A percentile compares a stretch with the other conserved stretches of the same genome.
Evolutionary conservation across 169 alveolate species (phyloP).

Genomic region (Plasmodium cynomolgi): DNA sequence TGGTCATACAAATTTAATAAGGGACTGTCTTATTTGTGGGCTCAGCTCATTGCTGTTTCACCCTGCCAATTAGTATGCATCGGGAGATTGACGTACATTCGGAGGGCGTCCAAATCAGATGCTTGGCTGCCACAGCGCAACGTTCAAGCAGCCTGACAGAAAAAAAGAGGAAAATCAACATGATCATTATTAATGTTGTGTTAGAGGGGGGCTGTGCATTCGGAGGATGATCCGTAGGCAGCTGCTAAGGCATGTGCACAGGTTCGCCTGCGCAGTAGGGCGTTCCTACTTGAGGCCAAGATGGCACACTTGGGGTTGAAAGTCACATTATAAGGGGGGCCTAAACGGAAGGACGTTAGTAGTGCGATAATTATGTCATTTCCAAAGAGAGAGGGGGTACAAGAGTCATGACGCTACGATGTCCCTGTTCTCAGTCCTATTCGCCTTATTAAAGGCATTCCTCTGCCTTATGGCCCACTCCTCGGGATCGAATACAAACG

Average conservation of each 20-base stretch:
- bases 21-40: background rate
- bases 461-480: background rate
- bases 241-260: background rate
- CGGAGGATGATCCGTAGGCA: background rate
- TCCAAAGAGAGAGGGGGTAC: background rate
- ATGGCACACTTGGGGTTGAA: conserved; percentile 62
- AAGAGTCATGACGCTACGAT: background rate
- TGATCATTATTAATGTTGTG: background rate
- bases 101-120: background rate
- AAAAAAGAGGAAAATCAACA: background rate
- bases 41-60: background rate
- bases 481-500: background rate
- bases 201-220: background rate
- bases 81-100: background rate
- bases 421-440: background rate
- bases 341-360: background rate
- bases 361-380: background rate
- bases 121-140: conserved; percentile 65
- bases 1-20: background rate
- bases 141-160: conserved; percentile 53
- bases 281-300: conserved; percentile 43
- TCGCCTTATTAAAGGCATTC: background rate
- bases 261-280: background rate
- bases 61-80: background rate
- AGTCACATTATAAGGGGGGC: conserved; percentile 60